These are phyloP conservation scores for Boletus vinaceobasis DNA, from an alignment of 768 basidiomycete genomes.

Conservation along the genomic window DNA sequence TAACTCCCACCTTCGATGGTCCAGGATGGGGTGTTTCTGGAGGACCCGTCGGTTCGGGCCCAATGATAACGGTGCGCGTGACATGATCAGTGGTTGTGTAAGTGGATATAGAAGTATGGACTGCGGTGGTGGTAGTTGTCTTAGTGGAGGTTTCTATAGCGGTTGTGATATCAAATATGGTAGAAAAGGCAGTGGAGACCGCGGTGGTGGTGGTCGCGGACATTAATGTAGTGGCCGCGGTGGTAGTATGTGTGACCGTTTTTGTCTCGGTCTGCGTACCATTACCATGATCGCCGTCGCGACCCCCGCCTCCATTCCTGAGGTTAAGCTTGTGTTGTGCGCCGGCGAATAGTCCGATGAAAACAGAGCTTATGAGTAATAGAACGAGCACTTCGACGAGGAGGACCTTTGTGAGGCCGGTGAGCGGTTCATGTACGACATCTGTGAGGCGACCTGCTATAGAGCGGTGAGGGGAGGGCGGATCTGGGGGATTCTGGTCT, in stretches of 20 bases:
- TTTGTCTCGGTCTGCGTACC: conserved; percentile 33
- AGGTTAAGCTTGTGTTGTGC: conserved; percentile 71
- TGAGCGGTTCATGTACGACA: conserved; percentile 72
- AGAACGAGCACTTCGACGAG: conserved; percentile 72
- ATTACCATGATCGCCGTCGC: conserved; percentile 27
- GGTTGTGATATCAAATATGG: conserved; percentile 32
- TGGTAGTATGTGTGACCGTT: conserved; percentile 32
- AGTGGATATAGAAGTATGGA: conserved; percentile 37
- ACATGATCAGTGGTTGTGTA: conserved; percentile 36
- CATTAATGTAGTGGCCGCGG: conserved; percentile 29
- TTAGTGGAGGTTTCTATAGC: conserved; percentile 42
- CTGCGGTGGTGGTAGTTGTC: conserved; percentile 36
- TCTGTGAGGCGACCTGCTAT: conserved; percentile 39
- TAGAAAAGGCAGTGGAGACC: conserved; percentile 31
- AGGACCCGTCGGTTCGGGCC: conserved; percentile 39
- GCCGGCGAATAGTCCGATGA: conserved; percentile 91
- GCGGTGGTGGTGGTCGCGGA: conserved; percentile 35
- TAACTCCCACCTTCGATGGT: conserved; percentile 47
- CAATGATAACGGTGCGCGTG: conserved; percentile 41
- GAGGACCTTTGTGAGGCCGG: conserved; percentile 79
- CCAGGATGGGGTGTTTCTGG: conserved; percentile 54
- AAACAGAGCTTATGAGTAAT: conserved; percentile 79
- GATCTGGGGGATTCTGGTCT: conserved; percentile 31
- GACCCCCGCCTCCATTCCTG: conserved; percentile 37
- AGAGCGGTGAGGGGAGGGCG: conserved; percentile 37